These are phyloP conservation scores for Candida succiphila DNA, from an alignment of 805 yeast species.

Conservation along the genomic window DNA sequence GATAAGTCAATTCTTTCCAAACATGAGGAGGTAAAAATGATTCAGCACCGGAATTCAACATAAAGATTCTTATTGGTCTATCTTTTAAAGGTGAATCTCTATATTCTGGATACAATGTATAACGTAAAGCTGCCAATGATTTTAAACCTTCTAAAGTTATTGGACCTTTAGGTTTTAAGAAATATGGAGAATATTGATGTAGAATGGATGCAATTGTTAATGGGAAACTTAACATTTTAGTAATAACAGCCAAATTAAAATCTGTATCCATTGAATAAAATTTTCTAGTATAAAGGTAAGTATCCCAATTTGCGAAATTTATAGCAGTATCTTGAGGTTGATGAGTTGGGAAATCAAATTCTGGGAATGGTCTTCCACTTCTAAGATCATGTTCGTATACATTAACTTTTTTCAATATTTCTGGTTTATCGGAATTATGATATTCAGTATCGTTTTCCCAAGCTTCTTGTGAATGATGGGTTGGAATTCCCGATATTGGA, in stretches of 20 bases:
- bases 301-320: conserved; percentile 83
- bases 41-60: conserved; percentile 89
- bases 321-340: conserved; percentile 69
- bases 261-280: conserved; percentile 96
- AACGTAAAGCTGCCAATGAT: conserved; percentile 85
- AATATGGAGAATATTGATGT: conserved; percentile 81
- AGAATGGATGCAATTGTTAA: conserved; percentile 76
- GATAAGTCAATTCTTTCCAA: conserved; percentile 85
- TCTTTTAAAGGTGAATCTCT: conserved; percentile 58
- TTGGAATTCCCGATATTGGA: conserved; percentile 92
- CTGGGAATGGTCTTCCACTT: conserved; percentile 90
- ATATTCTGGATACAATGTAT: conserved; percentile 73
- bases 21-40: conserved; percentile 89
- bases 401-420: conserved; percentile 76
- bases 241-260: conserved; percentile 89
- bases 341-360: conserved; percentile 82
- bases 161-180: conserved; percentile 75
- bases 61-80: conserved; percentile 81
- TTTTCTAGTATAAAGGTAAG: conserved; percentile 84
- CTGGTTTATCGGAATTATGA: conserved; percentile 57
- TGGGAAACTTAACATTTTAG: conserved; percentile 91
- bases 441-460: conserved; percentile 77
- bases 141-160: conserved; percentile 87
- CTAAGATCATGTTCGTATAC: conserved; percentile 91
- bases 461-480: conserved; percentile 84